Evolutionary conservation across 225 moss, liverwort and hornwort genomes (phyloP).

Genomic region (Lunularia cruciata): DNA sequence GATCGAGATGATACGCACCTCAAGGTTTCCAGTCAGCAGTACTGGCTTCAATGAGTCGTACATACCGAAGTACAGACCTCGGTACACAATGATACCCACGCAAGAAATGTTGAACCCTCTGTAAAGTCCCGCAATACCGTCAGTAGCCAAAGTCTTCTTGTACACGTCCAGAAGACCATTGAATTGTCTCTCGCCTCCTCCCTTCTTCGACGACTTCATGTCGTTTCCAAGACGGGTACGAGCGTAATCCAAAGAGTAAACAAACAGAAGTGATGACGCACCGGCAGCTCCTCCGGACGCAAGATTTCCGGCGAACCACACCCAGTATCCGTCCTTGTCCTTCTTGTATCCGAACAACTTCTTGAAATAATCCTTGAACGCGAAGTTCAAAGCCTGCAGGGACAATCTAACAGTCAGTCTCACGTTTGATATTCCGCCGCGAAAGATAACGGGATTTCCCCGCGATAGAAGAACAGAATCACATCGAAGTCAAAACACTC

Average conservation of each 20-base stretch:
- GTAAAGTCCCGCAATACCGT: conserved; percentile 38
- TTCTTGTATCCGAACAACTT: conserved; percentile 59
- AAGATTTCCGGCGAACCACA: conserved; percentile 58
- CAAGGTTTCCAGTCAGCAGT: conserved; percentile 30
- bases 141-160: conserved; percentile 53
- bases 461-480: background rate
- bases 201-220: background rate
- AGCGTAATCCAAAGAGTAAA: conserved; percentile 60
- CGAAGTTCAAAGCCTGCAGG: conserved; percentile 59
- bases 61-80: conserved; percentile 37
- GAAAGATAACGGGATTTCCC: background rate
- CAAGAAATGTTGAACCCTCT: conserved; percentile 37
- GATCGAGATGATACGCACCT: conserved; percentile 26
- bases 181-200: conserved; percentile 16
- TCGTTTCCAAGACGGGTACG: conserved; percentile 54
- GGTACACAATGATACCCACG: conserved; percentile 39
- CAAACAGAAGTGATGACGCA: conserved; percentile 54
- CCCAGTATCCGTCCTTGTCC: conserved; percentile 62
- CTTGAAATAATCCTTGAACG: conserved; percentile 68
- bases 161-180: conserved; percentile 49
- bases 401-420: background rate
- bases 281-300: conserved; percentile 66
- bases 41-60: conserved; percentile 55
- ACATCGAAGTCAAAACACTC: background rate
- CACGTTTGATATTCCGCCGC: background rate